Base-by-base conservation (phyloP, 2,329 filamentous ascomycete species). In the Fusarium tanahbumbuense region DNA sequence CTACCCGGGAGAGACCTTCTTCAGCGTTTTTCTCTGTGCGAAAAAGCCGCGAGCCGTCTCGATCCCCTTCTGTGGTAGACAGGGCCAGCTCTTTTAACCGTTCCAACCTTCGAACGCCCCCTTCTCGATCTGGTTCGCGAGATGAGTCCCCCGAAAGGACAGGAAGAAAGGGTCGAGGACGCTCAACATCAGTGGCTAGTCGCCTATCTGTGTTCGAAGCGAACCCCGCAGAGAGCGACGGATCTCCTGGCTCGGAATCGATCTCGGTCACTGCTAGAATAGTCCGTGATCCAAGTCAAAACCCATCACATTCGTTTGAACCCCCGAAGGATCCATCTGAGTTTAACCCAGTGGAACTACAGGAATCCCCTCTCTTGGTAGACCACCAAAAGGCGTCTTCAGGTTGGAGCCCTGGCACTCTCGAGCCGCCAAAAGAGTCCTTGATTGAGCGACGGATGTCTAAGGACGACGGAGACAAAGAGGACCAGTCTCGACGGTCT, bases 221-320 rank as follows among this genome's bases (percentile, higher is more conserved):
- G 8, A 68, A 68, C 41, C 60, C 71, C 8, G 66, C 63, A 15
- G 69, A 75, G 16, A 65, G 57, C 27, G 65, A 58, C 22, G 68
- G 57, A 6, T 73, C 76, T 5, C 67, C 73, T 12, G 65, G 85
- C 8, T 83, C 90, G 8, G 93, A 94, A 75, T 94, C 93, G 1
- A 89, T 97, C n/a, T 94, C 94, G 47, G 94, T 97, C 13, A 96
- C 92, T 20, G 93, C 94, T 50, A 89, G 91, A 54, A 97, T 97
- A 68, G 83, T 97, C 40, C 89, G 93, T 49, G 91, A 92, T 70
- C 83, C 86, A 13, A 78, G 77, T 22, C 82, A 86, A 34, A 78
- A 77, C 22, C 80, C 81, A 44, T 78, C 80, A 8, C 81, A 78
- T 61, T 77, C 77, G 22, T 75, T 82, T 3, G 85, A 87, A 20